A percentile compares a stretch with the other conserved stretches of the same genome.
Conservation (phyloP, 352 stramenopile genomes). For the Pythium plurisporium region DNA sequence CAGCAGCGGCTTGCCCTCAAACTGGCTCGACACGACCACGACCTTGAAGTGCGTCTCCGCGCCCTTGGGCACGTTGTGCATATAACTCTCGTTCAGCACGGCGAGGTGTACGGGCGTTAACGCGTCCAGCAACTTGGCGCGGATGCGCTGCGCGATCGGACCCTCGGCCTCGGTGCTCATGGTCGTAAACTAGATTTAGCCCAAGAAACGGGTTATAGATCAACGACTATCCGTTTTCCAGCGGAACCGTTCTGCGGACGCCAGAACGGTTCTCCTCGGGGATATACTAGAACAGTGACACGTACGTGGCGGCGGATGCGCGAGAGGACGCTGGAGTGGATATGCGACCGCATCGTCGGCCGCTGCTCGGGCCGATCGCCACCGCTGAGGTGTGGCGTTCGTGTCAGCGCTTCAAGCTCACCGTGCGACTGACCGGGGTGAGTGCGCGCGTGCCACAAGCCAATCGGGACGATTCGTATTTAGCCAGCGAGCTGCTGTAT, state of each 20-base stretch:
- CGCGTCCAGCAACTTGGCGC: conserved; percentile 51
- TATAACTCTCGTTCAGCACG: conserved; percentile 94
- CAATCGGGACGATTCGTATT: too few relatives aligned
- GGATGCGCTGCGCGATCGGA: conserved; percentile 57
- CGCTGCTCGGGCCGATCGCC: too few relatives aligned
- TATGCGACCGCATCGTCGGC: conserved; percentile 19
- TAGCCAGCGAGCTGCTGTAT: too few relatives aligned
- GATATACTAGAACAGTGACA: not conserved
- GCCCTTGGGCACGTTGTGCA: conserved; percentile 92
- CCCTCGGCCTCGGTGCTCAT: conserved; percentile 24
- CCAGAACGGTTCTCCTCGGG: not conserved
- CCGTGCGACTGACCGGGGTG: too few relatives aligned
- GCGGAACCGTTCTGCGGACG: not conserved
- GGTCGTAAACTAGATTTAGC: conserved; percentile 23
- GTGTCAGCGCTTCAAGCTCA: too few relatives aligned
- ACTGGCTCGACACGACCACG: conserved; percentile 88
- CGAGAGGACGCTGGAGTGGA: conserved; percentile 7
- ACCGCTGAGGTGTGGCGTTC: too few relatives aligned
- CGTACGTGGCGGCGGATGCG: conserved; percentile 9
- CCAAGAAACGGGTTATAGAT: not conserved
- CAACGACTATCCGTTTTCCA: not conserved
- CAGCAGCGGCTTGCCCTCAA: conserved; percentile 84
- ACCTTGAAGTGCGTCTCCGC: conserved; percentile 97
- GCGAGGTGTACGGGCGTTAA: conserved; percentile 73
- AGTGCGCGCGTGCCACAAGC: too few relatives aligned